A percentile compares a stretch with the other conserved stretches of the same genome.
Conservation (phyloP, 202 grass and related monocot genomes). For the Brachypodium distachyon region DNA sequence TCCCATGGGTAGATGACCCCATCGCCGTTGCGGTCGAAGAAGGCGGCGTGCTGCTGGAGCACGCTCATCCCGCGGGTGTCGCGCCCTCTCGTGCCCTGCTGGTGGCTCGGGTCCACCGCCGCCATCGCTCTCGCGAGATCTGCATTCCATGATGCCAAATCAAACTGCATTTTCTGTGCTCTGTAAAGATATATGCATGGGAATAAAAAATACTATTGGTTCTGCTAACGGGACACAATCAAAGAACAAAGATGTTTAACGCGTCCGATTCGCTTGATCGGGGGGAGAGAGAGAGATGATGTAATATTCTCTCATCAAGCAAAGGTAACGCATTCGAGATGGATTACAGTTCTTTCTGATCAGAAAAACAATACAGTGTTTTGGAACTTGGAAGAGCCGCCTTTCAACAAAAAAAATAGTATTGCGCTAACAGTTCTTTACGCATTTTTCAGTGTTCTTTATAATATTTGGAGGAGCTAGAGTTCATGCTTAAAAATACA, state of each 20-base stretch:
- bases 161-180: too few species aligned
- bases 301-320: neutral
- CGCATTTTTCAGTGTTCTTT: too few species aligned
- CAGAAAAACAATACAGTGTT: too few species aligned
- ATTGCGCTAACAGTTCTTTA: too few species aligned
- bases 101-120: conserved; percentile 58
- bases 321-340: neutral
- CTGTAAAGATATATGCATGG: too few species aligned
- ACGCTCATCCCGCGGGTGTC: conserved; percentile 42
- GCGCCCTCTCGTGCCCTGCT: conserved; percentile 30
- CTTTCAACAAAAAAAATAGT: too few species aligned
- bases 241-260: neutral
- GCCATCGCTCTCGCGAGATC: conserved; percentile 51
- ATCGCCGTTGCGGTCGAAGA: conserved; percentile 62
- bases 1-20: conserved; percentile 68
- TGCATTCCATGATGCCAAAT: too few species aligned
- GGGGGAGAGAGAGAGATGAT: too few species aligned
- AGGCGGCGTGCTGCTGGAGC: conserved; percentile 64
- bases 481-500: neutral
- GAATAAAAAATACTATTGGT: neutral
- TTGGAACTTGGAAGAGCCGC: too few species aligned
- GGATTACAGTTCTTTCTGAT: neutral
- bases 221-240: neutral
- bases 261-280: neutral
- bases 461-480: too few species aligned